phyloP scores from a whole-genome alignment of 495 filamentous ascomycete genomes.

The Aspergillus homomorphus region DNA sequence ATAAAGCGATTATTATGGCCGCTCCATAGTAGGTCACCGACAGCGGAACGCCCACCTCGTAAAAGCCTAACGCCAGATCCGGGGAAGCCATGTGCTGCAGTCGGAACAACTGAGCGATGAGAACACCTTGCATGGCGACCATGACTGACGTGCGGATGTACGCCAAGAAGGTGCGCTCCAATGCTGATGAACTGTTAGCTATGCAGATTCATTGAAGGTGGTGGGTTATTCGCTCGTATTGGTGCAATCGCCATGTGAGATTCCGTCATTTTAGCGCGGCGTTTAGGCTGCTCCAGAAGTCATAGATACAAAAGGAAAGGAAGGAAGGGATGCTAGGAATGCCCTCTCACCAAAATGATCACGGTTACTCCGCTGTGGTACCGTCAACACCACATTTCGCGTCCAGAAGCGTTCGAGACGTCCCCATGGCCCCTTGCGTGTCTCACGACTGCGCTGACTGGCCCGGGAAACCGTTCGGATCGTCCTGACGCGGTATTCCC shows the following conservation, averaged over 20 bases:
- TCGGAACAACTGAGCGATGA: constrained; percentile 67
- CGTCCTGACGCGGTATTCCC: constrained; percentile 33
- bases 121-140: constrained; percentile 63
- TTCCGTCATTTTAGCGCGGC: not conserved
- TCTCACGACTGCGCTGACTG: constrained; percentile 15
- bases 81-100: constrained; percentile 51
- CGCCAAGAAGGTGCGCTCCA: constrained; percentile 75
- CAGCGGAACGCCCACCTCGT: constrained; percentile 63
- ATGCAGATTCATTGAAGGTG: not conserved
- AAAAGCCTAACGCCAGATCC: constrained; percentile 50
- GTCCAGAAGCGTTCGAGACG: constrained; percentile 36
- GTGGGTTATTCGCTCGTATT: not conserved
- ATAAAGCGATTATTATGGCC: constrained; percentile 52
- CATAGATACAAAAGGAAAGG: not conserved
- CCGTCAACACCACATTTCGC: constrained; percentile 38
- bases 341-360: constrained; percentile 42
- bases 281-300: not conserved
- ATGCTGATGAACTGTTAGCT: constrained; percentile 44
- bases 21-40: constrained; percentile 54
- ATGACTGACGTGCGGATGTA: constrained; percentile 72
- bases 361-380: constrained; percentile 44
- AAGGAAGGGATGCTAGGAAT: not conserved
- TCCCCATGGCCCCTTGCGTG: constrained; percentile 26
- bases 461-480: constrained; percentile 25
- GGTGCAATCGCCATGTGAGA: constrained; percentile 3